These are phyloP conservation scores for Paecilomyces niveus DNA, from an alignment of 2,329 filamentous ascomycete species.

Conservation along the genomic window DNA sequence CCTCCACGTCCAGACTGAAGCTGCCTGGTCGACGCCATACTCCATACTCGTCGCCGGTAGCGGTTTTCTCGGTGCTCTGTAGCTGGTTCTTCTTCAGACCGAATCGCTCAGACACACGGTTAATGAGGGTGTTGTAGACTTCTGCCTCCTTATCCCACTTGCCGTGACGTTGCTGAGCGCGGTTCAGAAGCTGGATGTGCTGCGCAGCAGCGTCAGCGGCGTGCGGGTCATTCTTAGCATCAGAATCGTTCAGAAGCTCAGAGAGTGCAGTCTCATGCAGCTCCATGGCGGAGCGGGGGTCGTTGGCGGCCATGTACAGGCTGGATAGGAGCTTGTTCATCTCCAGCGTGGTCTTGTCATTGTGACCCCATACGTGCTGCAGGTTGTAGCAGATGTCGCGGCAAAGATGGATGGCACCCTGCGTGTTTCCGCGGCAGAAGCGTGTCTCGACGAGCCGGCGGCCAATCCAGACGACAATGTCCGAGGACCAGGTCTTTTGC, in stretches of 20 bases:
- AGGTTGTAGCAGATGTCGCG: constrained; percentile 52
- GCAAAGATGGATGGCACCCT: constrained; percentile 40
- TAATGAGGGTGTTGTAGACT: not conserved
- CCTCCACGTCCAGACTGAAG: not conserved
- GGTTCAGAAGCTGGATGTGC: not conserved
- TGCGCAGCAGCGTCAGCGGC: constrained; percentile 13
- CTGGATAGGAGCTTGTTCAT: constrained; percentile 44
- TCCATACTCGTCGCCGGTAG: not conserved
- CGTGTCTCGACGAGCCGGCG: constrained; percentile 47
- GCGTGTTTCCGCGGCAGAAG: constrained; percentile 42
- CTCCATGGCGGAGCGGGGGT: constrained; percentile 22
- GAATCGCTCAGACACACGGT: not conserved
- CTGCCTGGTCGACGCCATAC: not conserved
- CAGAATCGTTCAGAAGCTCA: constrained; percentile 20
- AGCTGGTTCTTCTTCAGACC: not conserved
- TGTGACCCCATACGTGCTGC: constrained; percentile 45
- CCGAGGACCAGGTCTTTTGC: constrained; percentile 38
- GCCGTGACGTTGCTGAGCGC: not conserved
- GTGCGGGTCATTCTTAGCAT: constrained; percentile 12
- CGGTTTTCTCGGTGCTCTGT: not conserved
- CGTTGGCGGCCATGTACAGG: constrained; percentile 38
- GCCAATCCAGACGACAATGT: constrained; percentile 46
- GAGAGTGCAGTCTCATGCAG: constrained; percentile 24
- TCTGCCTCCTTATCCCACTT: not conserved
- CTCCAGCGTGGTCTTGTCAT: constrained; percentile 42